A percentile compares a stretch with the other conserved stretches of the same genome.
These are phyloP conservation scores for Aspergillus sp. DNA, from an alignment of 2,329 filamentous ascomycete species.

Conservation along the genomic window DNA sequence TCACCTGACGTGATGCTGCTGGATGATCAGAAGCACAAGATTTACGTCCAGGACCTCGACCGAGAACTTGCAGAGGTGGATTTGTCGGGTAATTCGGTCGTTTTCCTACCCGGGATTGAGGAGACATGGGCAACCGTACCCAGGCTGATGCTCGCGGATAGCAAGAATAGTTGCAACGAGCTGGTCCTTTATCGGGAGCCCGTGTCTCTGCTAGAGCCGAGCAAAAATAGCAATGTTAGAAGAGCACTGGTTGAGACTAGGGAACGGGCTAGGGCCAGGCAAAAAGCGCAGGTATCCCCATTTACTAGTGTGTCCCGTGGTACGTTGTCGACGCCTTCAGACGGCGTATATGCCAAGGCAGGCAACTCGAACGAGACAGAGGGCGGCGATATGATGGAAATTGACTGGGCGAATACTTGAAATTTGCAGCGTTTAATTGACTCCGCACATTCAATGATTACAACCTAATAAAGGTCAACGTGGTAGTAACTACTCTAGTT, in stretches of 20 bases:
- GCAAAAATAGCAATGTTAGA: conserved; percentile 25
- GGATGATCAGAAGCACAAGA: conserved; percentile 80
- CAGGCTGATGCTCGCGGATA: conserved; percentile 60
- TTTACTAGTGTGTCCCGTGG: neutral
- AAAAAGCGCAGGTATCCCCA: neutral
- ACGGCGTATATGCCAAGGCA: neutral
- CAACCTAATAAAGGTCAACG: too few species aligned
- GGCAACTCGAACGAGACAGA: neutral
- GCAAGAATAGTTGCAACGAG: conserved; percentile 59
- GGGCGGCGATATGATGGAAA: conserved; percentile 7
- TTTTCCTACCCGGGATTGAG: conserved; percentile 84
- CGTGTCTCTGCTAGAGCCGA: conserved; percentile 70
- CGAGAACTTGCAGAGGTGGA: conserved; percentile 75
- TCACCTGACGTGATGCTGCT: conserved; percentile 71
- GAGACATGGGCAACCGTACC: conserved; percentile 74
- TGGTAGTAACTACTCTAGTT: too few species aligned
- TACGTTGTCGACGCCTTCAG: neutral
- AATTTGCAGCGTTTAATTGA: too few species aligned
- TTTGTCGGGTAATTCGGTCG: conserved; percentile 59
- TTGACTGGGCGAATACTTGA: neutral
- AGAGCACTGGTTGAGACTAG: conserved; percentile 14
- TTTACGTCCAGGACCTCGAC: conserved; percentile 90
- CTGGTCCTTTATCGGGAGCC: conserved; percentile 84
- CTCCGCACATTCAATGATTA: too few species aligned
- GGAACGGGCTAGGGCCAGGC: conserved; percentile 9